Evolutionary conservation across 2,329 filamentous ascomycete species (phyloP).

Genomic region (Phialocephala sp.): DNA sequence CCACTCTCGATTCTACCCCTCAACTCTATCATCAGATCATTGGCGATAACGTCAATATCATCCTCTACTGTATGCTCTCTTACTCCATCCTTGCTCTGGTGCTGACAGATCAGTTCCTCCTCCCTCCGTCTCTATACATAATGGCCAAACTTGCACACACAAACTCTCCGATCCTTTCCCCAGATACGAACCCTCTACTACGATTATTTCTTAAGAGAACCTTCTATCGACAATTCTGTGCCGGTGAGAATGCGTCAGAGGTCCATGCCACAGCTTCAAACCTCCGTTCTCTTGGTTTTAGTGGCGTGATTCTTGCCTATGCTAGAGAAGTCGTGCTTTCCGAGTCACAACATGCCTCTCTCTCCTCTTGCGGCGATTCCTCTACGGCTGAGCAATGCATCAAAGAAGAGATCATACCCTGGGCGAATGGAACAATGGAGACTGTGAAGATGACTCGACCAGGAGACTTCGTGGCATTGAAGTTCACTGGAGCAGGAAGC

Average conservation of each 20-base stretch:
- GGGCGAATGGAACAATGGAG: slow-evolving; percentile 75
- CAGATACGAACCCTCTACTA: slow-evolving; percentile 76
- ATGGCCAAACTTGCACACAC: slow-evolving; percentile 75
- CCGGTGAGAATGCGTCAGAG: slow-evolving; percentile 74
- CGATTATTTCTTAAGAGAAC: slow-evolving; percentile 76
- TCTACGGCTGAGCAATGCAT: slow-evolving; percentile 54
- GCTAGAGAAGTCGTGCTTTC: slow-evolving; percentile 79
- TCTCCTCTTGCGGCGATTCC: slow-evolving; percentile 51
- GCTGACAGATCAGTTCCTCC: slow-evolving; percentile 54
- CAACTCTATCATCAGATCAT: slow-evolving; percentile 69
- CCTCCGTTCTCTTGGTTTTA: slow-evolving; percentile 77
- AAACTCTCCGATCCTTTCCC: slow-evolving; percentile 68
- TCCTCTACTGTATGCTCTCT: slow-evolving; percentile 58
- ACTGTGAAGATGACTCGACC: slow-evolving; percentile 63
- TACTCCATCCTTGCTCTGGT: not conserved
- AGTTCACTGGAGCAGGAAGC: slow-evolving; percentile 82
- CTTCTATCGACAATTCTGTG: slow-evolving; percentile 92
- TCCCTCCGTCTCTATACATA: slow-evolving; percentile 70
- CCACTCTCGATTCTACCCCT: slow-evolving; percentile 72
- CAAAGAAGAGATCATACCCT: slow-evolving; percentile 68
- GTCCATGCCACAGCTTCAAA: slow-evolving; percentile 67
- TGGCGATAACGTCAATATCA: slow-evolving; percentile 72
- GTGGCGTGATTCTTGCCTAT: slow-evolving; percentile 84
- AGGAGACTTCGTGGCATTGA: slow-evolving; percentile 61
- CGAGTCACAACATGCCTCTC: slow-evolving; percentile 54